Evolutionary conservation across 2,329 filamentous ascomycete species (phyloP).

Genomic region (Trichophyton verrucosum): DNA sequence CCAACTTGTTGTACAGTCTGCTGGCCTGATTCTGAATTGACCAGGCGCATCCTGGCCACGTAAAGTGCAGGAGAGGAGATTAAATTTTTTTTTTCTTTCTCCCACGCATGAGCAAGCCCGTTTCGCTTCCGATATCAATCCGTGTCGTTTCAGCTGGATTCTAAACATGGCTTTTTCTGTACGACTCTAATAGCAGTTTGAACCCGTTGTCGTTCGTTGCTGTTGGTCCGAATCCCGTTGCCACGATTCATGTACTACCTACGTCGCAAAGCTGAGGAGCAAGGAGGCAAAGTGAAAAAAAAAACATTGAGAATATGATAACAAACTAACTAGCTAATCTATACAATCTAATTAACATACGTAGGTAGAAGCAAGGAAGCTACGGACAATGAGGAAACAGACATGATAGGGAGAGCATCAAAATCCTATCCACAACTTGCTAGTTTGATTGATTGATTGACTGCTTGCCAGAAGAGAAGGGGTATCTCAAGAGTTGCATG

Average conservation of each 20-base stretch:
- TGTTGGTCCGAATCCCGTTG: neutral
- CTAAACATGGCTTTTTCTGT: neutral
- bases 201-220: neutral
- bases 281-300: neutral
- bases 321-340: neutral
- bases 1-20: neutral
- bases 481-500: slow-evolving; percentile 3
- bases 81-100: neutral
- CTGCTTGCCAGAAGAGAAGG: neutral
- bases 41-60: neutral
- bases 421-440: neutral
- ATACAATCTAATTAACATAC: neutral
- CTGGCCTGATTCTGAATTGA: neutral
- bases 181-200: neutral
- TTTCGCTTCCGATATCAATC: neutral
- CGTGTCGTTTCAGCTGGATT: neutral
- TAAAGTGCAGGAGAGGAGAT: neutral
- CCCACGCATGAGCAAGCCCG: neutral
- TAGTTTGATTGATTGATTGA: neutral
- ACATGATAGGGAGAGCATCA: neutral
- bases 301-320: neutral
- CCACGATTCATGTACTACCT: neutral
- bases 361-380: neutral
- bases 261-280: neutral
- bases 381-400: neutral